Evolutionary conservation across 345 rosid genomes (phyloP).

Genomic region (Diplotaxis tenuifolia): DNA sequence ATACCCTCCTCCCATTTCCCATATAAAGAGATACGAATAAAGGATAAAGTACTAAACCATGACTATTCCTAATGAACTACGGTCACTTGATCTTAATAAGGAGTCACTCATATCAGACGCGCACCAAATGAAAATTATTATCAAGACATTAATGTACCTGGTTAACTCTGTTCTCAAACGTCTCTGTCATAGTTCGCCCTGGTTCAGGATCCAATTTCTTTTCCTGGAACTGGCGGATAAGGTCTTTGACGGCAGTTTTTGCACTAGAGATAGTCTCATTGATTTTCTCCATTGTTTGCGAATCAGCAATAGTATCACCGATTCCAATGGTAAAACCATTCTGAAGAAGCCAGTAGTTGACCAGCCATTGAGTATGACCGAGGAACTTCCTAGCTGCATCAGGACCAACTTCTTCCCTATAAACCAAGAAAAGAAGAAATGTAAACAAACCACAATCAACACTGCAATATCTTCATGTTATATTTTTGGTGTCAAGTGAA

Average conservation of each 20-base stretch:
- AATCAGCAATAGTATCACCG: constrained; percentile 98
- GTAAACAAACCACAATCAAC: not conserved
- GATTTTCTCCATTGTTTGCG: constrained; percentile 86
- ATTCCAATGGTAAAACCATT: constrained; percentile 94
- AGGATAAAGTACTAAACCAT: not conserved
- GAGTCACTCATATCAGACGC: not conserved
- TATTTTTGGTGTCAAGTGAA: not conserved
- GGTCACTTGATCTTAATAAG: not conserved
- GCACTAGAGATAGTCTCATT: constrained; percentile 84
- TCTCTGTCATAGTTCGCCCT: constrained; percentile 92
- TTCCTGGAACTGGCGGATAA: constrained; percentile 62
- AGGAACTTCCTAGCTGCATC: constrained; percentile 99
- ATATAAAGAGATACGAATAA: too few relatives aligned
- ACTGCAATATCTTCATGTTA: not conserved
- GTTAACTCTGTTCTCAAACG: constrained; percentile 95
- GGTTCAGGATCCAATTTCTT: constrained; percentile 91
- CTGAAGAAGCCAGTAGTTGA: constrained; percentile 98
- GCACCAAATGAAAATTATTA: constrained; percentile 4
- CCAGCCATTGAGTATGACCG: constrained; percentile 99
- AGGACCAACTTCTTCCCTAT: constrained; percentile 99
- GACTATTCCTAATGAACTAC: not conserved
- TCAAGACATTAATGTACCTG: constrained; percentile 48
- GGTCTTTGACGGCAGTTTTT: constrained; percentile 77
- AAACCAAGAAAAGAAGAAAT: constrained; percentile 11
- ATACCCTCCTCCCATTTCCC: too few relatives aligned